Evolutionary conservation across 2,329 filamentous ascomycete species (phyloP).

Genomic region (Passalora sequoiae): DNA sequence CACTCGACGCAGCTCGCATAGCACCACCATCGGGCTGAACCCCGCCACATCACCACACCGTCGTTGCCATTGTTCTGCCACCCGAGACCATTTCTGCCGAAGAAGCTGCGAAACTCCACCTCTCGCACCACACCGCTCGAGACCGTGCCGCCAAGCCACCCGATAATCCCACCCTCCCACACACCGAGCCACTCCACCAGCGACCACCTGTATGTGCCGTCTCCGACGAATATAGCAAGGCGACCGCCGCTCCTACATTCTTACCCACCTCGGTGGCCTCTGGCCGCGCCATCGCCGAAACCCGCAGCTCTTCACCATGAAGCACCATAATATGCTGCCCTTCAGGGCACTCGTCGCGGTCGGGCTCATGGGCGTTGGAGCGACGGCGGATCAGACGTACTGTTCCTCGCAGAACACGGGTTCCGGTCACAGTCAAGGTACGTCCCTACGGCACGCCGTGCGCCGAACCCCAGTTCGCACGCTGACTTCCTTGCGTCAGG

Average conservation of each 20-base stretch:
- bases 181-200: background rate
- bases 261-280: slow-evolving; percentile 4
- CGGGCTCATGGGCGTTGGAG: slow-evolving; percentile 11
- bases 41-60: background rate
- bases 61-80: background rate
- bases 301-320: slow-evolving; percentile 9
- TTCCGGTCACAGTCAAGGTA: slow-evolving; percentile 34
- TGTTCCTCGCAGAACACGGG: slow-evolving; percentile 45
- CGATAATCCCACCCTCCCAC: slow-evolving; percentile 7
- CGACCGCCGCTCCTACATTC: slow-evolving; percentile 9
- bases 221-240: slow-evolving; percentile 10
- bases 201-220: slow-evolving; percentile 13
- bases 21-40: too few species aligned
- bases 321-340: slow-evolving; percentile 27
- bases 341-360: slow-evolving; percentile 21
- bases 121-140: background rate
- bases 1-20: background rate
- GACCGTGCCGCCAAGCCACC: slow-evolving; percentile 14
- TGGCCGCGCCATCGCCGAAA: slow-evolving; percentile 5
- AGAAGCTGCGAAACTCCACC: slow-evolving; percentile 2
- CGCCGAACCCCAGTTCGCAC: slow-evolving; percentile 3
- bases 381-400: slow-evolving; percentile 34
- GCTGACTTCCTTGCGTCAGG: slow-evolving; percentile 23
- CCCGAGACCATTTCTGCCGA: background rate
- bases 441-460: slow-evolving; percentile 18